phyloP scores from a whole-genome alignment of 495 filamentous ascomycete species.

The Aspergillus heteromorphus region DNA sequence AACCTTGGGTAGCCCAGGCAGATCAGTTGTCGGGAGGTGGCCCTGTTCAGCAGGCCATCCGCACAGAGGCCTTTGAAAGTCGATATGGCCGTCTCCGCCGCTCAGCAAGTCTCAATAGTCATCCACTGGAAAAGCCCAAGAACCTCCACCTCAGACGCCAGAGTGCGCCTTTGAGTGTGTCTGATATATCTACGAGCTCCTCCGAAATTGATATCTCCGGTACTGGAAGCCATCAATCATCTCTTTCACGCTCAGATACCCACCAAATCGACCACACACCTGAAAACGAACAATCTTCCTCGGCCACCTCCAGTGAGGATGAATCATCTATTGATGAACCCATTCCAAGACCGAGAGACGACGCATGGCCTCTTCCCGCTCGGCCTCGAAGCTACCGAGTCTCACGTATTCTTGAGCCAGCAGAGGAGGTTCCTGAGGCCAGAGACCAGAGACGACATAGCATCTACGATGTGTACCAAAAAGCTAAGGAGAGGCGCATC shows the following conservation, averaged over 20 bases:
- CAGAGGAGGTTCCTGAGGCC: neutral
- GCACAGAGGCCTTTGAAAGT: neutral
- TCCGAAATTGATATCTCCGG: no score
- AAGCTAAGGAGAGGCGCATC: neutral
- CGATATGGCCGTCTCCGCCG: neutral
- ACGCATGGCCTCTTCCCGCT: neutral
- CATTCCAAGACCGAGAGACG: neutral
- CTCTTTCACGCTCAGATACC: neutral
- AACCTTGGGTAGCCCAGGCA: neutral
- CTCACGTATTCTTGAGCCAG: neutral
- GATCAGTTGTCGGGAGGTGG: neutral
- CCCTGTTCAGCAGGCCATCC: neutral
- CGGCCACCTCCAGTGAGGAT: no score
- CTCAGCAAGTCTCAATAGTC: neutral
- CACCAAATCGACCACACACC: neutral
- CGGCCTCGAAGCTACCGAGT: neutral
- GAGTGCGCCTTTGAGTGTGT: neutral
- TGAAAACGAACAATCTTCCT: neutral
- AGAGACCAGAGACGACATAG: neutral
- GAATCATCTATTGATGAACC: neutral
- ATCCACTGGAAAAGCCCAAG: neutral
- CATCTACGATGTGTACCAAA: neutral
- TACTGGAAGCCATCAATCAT: no score
- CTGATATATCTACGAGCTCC: neutral
- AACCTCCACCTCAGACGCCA: neutral